Percentiles rank a stretch among this genome's conserved stretches.
These are phyloP conservation scores for Beauveria sp. DNA, from an alignment of 2,329 filamentous ascomycete genomes.

Conservation along the genomic window DNA sequence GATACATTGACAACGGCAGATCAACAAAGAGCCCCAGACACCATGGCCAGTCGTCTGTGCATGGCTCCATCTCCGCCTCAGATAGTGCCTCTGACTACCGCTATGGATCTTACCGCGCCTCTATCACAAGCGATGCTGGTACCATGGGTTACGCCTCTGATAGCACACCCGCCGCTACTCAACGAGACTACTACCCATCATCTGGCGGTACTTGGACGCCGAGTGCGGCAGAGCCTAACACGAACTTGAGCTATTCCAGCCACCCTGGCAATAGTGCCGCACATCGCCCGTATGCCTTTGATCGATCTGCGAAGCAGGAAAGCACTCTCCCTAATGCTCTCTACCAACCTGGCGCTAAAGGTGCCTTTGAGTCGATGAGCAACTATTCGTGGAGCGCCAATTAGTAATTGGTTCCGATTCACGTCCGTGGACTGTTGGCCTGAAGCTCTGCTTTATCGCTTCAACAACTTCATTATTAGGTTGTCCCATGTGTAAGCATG, in stretches of 20 bases:
- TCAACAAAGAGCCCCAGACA: slow-evolving; percentile 51
- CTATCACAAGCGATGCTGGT: slow-evolving; percentile 25
- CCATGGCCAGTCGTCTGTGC: slow-evolving; percentile 45
- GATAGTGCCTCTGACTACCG: slow-evolving; percentile 48
- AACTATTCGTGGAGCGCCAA: slow-evolving; percentile 53
- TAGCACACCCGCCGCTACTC: slow-evolving; percentile 17
- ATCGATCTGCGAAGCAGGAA: slow-evolving; percentile 29
- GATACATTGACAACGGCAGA: slow-evolving; percentile 50
- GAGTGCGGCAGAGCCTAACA: slow-evolving; percentile 37
- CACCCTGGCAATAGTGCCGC: slow-evolving; percentile 13
- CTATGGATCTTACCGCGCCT: slow-evolving; percentile 38
- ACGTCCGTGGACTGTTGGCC: slow-evolving; percentile 1
- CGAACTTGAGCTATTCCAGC: slow-evolving; percentile 37
- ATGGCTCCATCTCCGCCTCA: slow-evolving; percentile 40
- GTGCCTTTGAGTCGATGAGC: slow-evolving; percentile 42
- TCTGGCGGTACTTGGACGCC: slow-evolving; percentile 44
- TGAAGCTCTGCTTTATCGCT: slow-evolving; percentile 10
- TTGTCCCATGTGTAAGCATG: not conserved
- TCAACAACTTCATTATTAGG: not conserved
- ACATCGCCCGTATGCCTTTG: slow-evolving; percentile 42
- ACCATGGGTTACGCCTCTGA: slow-evolving; percentile 25
- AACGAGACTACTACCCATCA: slow-evolving; percentile 45
- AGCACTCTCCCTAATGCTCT: slow-evolving; percentile 28
- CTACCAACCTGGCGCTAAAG: slow-evolving; percentile 32
- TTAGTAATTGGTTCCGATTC: slow-evolving; percentile 18